Evolutionary conservation across 164 flowering plant species (phyloP).

Genomic region (Echeveria elegans): DNA sequence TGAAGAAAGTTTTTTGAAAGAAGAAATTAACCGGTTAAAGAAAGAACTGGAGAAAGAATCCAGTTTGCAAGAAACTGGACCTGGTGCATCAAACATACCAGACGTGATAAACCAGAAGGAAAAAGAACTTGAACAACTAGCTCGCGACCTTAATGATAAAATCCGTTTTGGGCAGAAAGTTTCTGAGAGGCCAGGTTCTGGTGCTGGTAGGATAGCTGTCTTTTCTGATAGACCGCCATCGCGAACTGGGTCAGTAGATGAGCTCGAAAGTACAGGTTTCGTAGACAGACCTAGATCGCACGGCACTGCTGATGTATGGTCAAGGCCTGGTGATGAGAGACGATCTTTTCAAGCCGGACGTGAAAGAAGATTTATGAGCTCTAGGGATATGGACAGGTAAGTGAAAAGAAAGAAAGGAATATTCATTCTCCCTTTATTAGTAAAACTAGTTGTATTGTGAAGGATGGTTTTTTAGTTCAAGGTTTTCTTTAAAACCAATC

Average conservation of each 20-base stretch:
- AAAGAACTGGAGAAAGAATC: slow-evolving; percentile 22
- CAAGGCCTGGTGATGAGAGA: slow-evolving; percentile 51
- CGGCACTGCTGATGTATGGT: slow-evolving; percentile 46
- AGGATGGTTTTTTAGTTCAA: neutral
- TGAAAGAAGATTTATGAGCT: slow-evolving; percentile 48
- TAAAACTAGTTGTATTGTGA: too few species aligned
- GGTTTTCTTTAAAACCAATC: neutral
- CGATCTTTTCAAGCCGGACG: slow-evolving; percentile 46
- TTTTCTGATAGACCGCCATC: slow-evolving; percentile 53
- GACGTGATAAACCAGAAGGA: slow-evolving; percentile 33
- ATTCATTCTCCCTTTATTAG: neutral
- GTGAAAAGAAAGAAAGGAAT: too few species aligned
- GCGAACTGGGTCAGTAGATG: slow-evolving; percentile 52
- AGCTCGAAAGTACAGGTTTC: slow-evolving; percentile 40
- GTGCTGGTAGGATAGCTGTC: slow-evolving; percentile 38
- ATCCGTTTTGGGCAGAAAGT: too few species aligned
- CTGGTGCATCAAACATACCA: slow-evolving; percentile 20
- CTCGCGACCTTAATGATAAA: slow-evolving; percentile 34
- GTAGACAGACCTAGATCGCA: slow-evolving; percentile 57
- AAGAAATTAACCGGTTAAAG: slow-evolving; percentile 52
- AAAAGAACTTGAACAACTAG: slow-evolving; percentile 45
- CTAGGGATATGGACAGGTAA: slow-evolving; percentile 61
- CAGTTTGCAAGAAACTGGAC: slow-evolving; percentile 17
- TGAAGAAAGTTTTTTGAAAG: slow-evolving; percentile 13
- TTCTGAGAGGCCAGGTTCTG: slow-evolving; percentile 60